Conservation (phyloP, 2,329 filamentous ascomycete genomes). For the Meredithiella fracta region DNA sequence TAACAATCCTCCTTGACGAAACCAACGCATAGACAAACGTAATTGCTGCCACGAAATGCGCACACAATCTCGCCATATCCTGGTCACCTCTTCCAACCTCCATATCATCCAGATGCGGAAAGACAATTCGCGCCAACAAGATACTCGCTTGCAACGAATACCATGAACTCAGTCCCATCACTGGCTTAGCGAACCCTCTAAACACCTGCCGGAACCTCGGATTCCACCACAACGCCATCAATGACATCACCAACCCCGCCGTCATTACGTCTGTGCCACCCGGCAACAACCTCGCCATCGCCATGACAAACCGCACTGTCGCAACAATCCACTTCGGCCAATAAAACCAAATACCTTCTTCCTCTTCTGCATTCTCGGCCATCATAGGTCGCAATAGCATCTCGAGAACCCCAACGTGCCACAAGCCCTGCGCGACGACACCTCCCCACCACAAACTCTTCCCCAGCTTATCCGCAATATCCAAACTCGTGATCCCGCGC, state of each 20-base stretch:
- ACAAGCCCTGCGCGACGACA: constrained; percentile 30
- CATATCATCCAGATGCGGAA: constrained; percentile 27
- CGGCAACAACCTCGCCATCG: constrained; percentile 26
- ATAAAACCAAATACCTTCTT: constrained; percentile 3
- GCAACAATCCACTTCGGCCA: constrained; percentile 5
- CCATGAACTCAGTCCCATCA: constrained; percentile 46
- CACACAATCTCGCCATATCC: constrained; percentile 28
- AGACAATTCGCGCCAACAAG: constrained; percentile 36
- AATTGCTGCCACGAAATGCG: constrained; percentile 38
- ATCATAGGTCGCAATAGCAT: constrained; percentile 4
- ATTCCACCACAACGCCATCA: constrained; percentile 50
- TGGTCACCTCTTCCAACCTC: constrained; percentile 24
- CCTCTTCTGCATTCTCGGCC: not conserved
- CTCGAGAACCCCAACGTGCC: constrained; percentile 28
- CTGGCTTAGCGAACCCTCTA: constrained; percentile 42
- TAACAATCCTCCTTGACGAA: constrained; percentile 16
- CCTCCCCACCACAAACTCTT: constrained; percentile 33
- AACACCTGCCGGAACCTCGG: constrained; percentile 44
- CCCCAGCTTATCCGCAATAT: constrained; percentile 27
- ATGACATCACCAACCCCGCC: constrained; percentile 31
- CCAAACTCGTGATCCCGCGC: constrained; percentile 24
- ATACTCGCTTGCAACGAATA: constrained; percentile 48
- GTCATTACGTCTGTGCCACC: constrained; percentile 26
- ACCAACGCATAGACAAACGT: constrained; percentile 29
- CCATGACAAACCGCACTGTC: not conserved